Evolutionary conservation across 2,329 filamentous ascomycete genomes (phyloP).

Genomic region (Penicillium griseofulvum): DNA sequence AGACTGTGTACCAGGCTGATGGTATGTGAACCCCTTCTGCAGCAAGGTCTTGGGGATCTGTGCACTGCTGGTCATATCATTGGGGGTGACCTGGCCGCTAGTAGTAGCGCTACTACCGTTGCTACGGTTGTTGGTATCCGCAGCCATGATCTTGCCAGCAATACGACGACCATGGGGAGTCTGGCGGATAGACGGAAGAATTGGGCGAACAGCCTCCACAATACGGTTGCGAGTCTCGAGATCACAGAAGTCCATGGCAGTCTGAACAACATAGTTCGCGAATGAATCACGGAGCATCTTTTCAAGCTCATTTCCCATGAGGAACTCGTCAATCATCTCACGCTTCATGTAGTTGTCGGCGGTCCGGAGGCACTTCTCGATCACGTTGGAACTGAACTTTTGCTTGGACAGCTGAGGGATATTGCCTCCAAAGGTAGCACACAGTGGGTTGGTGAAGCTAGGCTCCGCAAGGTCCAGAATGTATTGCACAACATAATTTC

Average conservation of each 20-base stretch:
- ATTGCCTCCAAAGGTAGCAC: constrained; percentile 73
- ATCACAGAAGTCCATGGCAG: constrained; percentile 82
- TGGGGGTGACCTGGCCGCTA: constrained; percentile 41
- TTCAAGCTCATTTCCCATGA: constrained; percentile 72
- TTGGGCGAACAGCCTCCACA: constrained; percentile 79
- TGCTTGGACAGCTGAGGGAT: constrained; percentile 76
- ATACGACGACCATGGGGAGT: constrained; percentile 95
- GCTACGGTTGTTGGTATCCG: constrained; percentile 46
- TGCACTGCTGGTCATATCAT: constrained; percentile 35
- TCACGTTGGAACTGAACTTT: constrained; percentile 99
- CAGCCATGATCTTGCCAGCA: constrained; percentile 74
- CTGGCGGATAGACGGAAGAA: constrained; percentile 78
- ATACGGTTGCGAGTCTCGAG: constrained; percentile 69
- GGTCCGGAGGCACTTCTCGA: constrained; percentile 92
- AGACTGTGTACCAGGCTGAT: constrained; percentile 24
- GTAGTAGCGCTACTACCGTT: constrained; percentile 31
- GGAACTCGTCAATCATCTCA: constrained; percentile 80
- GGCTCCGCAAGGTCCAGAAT: constrained; percentile 91
- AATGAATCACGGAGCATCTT: constrained; percentile 87
- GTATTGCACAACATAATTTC: constrained; percentile 98
- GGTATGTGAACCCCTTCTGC: constrained; percentile 32
- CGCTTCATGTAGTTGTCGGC: constrained; percentile 72
- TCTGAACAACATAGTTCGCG: constrained; percentile 98
- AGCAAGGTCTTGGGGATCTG: constrained; percentile 36
- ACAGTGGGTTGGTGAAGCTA: constrained; percentile 83